Evolutionary conservation across 192 early-diverging fungal species (phyloP).

Genomic region (Pilaira anomala): DNA sequence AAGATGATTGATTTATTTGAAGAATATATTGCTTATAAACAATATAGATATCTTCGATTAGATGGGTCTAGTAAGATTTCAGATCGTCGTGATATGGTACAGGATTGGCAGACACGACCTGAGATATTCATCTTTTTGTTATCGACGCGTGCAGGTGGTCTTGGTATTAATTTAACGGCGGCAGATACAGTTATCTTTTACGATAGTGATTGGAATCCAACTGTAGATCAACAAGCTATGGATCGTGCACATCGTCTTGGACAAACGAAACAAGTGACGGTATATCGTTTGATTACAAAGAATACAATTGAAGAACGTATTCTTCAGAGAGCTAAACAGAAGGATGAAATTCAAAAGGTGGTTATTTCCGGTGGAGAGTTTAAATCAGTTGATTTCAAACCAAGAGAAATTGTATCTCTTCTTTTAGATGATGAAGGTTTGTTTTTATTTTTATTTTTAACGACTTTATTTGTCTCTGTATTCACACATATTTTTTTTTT

Average conservation of each 20-base stretch:
- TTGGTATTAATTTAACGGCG: conserved; percentile 89
- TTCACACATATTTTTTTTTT: no score
- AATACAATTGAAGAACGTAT: conserved; percentile 83
- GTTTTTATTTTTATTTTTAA: conserved; percentile 8
- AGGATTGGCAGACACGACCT: conserved; percentile 84
- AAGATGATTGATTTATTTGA: conserved; percentile 87
- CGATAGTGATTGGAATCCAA: conserved; percentile 89
- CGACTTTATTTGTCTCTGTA: neutral
- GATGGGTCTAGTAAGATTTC: conserved; percentile 86
- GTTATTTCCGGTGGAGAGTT: conserved; percentile 91
- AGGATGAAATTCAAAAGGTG: conserved; percentile 92
- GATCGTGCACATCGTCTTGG: conserved; percentile 84
- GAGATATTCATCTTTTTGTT: conserved; percentile 87
- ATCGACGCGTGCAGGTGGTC: conserved; percentile 80
- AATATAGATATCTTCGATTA: conserved; percentile 84
- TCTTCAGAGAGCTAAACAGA: conserved; percentile 75
- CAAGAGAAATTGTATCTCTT: conserved; percentile 84
- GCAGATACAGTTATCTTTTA: conserved; percentile 89
- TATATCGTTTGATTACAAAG: conserved; percentile 79
- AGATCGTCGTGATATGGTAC: conserved; percentile 88
- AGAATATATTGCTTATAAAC: conserved; percentile 80
- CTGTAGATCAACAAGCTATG: conserved; percentile 91
- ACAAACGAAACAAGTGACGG: conserved; percentile 82
- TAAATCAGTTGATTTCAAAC: conserved; percentile 81
- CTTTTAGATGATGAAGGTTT: conserved; percentile 79